A percentile compares a stretch with the other conserved stretches of the same genome.
Evolutionary conservation across 1,284 basidiomycete genomes (phyloP).

Genomic region (Marasmius fiardii): DNA sequence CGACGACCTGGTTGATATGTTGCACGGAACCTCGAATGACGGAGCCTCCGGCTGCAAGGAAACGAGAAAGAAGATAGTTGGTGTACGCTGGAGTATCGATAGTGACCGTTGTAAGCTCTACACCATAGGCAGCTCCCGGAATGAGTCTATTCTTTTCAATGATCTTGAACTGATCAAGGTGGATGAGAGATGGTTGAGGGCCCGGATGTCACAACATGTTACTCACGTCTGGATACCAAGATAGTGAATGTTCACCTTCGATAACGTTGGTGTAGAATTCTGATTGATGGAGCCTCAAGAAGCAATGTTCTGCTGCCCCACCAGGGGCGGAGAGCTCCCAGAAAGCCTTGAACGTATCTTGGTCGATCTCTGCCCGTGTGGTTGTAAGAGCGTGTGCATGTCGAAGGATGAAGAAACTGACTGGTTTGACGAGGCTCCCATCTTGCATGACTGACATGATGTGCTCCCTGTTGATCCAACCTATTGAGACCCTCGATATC

Average conservation of each 20-base stretch:
- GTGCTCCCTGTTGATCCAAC: conserved; percentile 45
- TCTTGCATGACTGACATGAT: conserved; percentile 59
- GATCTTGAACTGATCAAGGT: conserved; percentile 1
- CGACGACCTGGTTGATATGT: conserved; percentile 65
- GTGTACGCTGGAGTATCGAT: conserved; percentile 71
- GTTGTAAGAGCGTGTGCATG: neutral
- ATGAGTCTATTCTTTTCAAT: neutral
- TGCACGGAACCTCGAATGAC: conserved; percentile 55
- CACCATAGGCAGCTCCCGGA: conserved; percentile 3
- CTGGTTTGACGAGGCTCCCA: conserved; percentile 48
- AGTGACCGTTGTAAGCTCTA: conserved; percentile 10
- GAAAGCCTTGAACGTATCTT: conserved; percentile 53
- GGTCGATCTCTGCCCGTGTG: conserved; percentile 53
- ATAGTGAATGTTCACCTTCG: conserved; percentile 39
- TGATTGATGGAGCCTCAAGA: conserved; percentile 56
- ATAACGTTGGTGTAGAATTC: conserved; percentile 51
- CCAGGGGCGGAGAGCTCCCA: conserved; percentile 64
- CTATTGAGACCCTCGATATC: too few species aligned
- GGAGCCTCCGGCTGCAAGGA: conserved; percentile 57
- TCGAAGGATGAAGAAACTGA: conserved; percentile 22
- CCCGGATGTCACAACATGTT: neutral
- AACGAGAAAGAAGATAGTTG: conserved; percentile 61
- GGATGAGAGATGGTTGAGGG: neutral
- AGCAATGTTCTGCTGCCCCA: conserved; percentile 47
- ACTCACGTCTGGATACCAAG: conserved; percentile 61